A percentile compares a stretch with the other conserved stretches of the same genome.
phyloP scores from a whole-genome alignment of 176 grass and related monocot genomes.

The Urochloa ruziziensis region DNA sequence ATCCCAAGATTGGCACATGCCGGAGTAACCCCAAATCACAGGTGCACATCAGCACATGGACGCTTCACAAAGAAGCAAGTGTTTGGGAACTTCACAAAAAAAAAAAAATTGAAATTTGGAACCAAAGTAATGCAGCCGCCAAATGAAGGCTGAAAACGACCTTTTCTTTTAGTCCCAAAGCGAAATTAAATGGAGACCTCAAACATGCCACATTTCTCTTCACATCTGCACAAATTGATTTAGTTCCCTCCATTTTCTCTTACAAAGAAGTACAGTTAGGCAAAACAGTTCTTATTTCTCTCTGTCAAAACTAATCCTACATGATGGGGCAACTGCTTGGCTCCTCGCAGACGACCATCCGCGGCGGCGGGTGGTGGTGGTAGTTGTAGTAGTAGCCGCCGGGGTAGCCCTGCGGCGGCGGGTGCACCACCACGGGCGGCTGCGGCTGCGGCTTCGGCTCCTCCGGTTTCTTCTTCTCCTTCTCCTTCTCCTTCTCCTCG shows the following conservation, averaged over 20 bases:
- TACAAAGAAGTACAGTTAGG: background rate
- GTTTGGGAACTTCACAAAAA: background rate
- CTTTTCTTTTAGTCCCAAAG: background rate
- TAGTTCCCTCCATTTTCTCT: background rate
- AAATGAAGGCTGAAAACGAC: background rate
- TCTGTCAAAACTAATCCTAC: background rate
- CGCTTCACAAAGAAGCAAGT: background rate
- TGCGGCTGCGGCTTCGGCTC: constrained; percentile 1
- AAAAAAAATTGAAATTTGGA: background rate
- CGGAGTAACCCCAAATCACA: background rate
- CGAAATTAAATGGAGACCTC: background rate
- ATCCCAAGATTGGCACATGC: background rate
- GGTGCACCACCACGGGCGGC: background rate
- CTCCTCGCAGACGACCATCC: constrained; percentile 21
- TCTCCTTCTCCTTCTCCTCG: constrained; percentile 21
- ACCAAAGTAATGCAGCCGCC: background rate
- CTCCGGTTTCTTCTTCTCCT: constrained; percentile 1
- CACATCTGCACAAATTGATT: background rate
- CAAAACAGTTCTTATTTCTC: background rate
- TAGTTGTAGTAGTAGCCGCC: constrained; percentile 6
- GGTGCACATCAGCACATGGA: background rate
- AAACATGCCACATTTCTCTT: background rate
- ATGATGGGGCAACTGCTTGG: constrained; percentile 32
- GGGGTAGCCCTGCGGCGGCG: background rate
- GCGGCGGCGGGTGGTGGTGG: background rate